Base-by-base conservation (phyloP, 2,329 filamentous ascomycete genomes). In the Ophiostoma quercus region DNA sequence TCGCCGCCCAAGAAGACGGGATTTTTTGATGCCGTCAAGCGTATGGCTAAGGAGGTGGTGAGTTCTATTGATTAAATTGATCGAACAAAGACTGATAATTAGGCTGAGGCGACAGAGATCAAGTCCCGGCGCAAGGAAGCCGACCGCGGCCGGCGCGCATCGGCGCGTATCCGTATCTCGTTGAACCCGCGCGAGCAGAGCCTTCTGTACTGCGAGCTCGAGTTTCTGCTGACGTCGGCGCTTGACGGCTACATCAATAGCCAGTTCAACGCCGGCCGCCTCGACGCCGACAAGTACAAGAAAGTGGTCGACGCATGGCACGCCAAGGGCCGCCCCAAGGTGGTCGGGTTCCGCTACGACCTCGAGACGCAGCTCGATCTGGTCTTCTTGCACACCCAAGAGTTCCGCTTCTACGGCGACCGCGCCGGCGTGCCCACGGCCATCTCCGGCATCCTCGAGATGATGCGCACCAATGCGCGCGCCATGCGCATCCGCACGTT, bases 281-380 rank as follows among this genome's bases (percentile, higher is more conserved):
- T 88, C 5, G 79, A 84, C 6, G 78, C 82, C 0, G 80, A 82
- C 73, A 84, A 84, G 74, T 80, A 85, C 71, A 83, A 84, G 73
- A 82, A 80, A 71, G 77, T 86, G 8, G 80, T 81, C 1, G 84
- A 87, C 67, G 76, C 74, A 5, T 88, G 85, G 86, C 77, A 79
- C 32, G 78, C 81, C 62, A 81, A 82, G 72, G 85, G 85, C 54
- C 84, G 84, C 0, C 84, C 85, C 6, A 82, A 80, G 69, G 85
- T 88, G 9, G 77, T 85, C 29, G 83, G 84, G 14, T 88, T 87
- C 75, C 83, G 84, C 22, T 88, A 85, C 75, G 85, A 88, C 71
- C 76, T 87, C 2, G 85, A 87, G 77, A 87, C 85, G 0, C 86
- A 88, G 77, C 75, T 88, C n/a, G 84, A 86, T 12, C 80, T 88